Conservation (phyloP, 306 rosid species). For the Morella rubra region DNA sequence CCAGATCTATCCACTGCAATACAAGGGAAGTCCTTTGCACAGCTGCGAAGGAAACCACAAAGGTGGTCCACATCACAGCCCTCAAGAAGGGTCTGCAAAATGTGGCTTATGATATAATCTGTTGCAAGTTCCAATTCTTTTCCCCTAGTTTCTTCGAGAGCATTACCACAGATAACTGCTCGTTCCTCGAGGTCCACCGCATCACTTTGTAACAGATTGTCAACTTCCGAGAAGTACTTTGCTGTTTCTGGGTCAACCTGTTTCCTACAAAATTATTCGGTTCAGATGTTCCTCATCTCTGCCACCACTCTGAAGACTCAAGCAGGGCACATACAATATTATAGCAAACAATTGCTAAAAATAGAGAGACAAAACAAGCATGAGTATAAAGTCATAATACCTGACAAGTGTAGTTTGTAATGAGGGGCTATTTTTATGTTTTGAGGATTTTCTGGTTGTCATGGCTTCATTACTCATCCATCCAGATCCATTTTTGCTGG, state of each 20-base stretch:
- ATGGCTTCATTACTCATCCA: slow-evolving; percentile 1
- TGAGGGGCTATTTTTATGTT: slow-evolving; percentile 18
- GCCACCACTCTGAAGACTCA: neutral
- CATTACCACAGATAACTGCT: slow-evolving; percentile 69
- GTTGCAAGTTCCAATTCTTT: slow-evolving; percentile 84
- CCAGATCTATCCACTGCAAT: slow-evolving; percentile 91
- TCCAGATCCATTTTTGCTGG: slow-evolving; percentile 28
- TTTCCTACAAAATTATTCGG: slow-evolving; percentile 52
- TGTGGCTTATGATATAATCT: slow-evolving; percentile 88
- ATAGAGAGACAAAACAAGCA: neutral
- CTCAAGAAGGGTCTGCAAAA: slow-evolving; percentile 70
- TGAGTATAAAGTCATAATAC: slow-evolving; percentile 31
- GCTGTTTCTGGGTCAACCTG: slow-evolving; percentile 75
- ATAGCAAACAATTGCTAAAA: neutral
- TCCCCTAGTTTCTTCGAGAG: slow-evolving; percentile 80
- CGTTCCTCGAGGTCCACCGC: slow-evolving; percentile 71
- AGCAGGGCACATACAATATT: neutral
- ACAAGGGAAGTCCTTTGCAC: slow-evolving; percentile 56
- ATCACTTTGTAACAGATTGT: slow-evolving; percentile 63
- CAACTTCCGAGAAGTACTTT: slow-evolving; percentile 72
- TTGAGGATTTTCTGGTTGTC: slow-evolving; percentile 21
- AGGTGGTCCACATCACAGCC: slow-evolving; percentile 57
- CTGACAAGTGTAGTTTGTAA: slow-evolving; percentile 47
- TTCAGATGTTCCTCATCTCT: slow-evolving; percentile 3
- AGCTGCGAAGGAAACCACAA: slow-evolving; percentile 59